These are phyloP conservation scores for Rhizophora mangle DNA, from an alignment of 345 rosid species.

Conservation along the genomic window DNA sequence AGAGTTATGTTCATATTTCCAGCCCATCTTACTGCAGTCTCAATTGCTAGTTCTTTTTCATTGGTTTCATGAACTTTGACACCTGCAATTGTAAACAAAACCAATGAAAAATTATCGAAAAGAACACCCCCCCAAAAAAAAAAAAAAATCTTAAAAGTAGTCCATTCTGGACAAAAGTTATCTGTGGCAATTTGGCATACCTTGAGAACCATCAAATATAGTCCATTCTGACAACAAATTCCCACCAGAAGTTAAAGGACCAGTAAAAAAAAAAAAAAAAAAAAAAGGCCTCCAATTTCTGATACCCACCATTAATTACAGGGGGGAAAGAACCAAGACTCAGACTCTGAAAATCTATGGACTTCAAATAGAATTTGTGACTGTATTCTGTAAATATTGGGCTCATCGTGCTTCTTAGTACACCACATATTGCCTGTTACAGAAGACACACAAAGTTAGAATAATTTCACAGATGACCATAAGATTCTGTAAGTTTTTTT, in stretches of 20 bases:
- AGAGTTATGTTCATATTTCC: constrained; percentile 49
- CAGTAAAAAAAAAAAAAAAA: not conserved
- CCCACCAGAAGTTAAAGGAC: not conserved
- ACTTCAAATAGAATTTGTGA: constrained; percentile 24
- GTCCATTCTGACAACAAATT: no score
- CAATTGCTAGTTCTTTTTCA: constrained; percentile 42
- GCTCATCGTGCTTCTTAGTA: constrained; percentile 24
- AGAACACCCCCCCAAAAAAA: no score
- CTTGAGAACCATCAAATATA: no score
- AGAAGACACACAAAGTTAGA: not conserved
- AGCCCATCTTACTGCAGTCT: constrained; percentile 46
- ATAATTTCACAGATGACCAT: not conserved
- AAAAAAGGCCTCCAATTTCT: not conserved
- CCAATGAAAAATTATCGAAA: not conserved
- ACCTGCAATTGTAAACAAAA: constrained; percentile 28
- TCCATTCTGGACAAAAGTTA: no score
- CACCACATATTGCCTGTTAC: constrained; percentile 33
- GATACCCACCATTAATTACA: constrained; percentile 29
- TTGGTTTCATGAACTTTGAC: constrained; percentile 42
- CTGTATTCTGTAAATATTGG: constrained; percentile 28
- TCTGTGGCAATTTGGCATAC: no score
- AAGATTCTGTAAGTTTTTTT: no score
- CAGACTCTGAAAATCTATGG: constrained; percentile 29
- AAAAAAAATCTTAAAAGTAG: no score
- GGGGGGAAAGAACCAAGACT: constrained; percentile 43